Evolutionary conservation across 805 yeast species (phyloP), one percentile per base, ranked within the genome.

Genomic region (Candida railenensis): DNA sequence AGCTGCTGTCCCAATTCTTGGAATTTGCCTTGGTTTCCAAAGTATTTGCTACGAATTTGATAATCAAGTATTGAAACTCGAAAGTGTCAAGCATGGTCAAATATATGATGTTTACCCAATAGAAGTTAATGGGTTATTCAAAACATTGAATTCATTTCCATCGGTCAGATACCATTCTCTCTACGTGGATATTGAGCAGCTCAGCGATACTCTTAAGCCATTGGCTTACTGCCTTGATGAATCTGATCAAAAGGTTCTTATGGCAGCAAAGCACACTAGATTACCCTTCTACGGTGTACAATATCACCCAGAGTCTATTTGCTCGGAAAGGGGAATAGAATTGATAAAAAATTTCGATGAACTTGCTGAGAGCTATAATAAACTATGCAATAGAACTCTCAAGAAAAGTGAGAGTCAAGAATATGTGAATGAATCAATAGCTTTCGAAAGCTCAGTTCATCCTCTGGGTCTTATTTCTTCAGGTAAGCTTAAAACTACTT

Each of bases 241-340:
- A 3, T 16, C 33, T 3, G 71, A 71, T 3, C 58, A 56, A 14
- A 57, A 58, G 34, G 66, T 86, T 3, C 60, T 89, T 25, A 94
- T 94, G 99, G 96, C 96, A 0, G 94, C 78, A 0, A 77, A 69
- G 57, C 91, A 88, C 57, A 53, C 42, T 0, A 16, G 33, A 0
- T 65, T 68, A 18, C 97, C 97, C 0, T 87, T 86, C 69, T 92
- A 74, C 62, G 99, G 96, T 0, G 97, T 94, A 2, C 99, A 94
- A 58, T 95, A 91, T 58, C 99, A 94, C 58, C 99, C 99, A 0
- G 99, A 94, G 59, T 89, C 97, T 1, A 81, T 92, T 34, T 89
- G 96, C 55, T 89, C 97, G 0, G 69, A 74, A 12, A 55, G 67
- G 40, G 99, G 99, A 1, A 73, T 59, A 2, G 56, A 61, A 9